A percentile compares a stretch with the other conserved stretches of the same genome.
These are phyloP conservation scores for Kwoniella heveanensis DNA, from an alignment of 768 basidiomycete species.

Conservation along the genomic window DNA sequence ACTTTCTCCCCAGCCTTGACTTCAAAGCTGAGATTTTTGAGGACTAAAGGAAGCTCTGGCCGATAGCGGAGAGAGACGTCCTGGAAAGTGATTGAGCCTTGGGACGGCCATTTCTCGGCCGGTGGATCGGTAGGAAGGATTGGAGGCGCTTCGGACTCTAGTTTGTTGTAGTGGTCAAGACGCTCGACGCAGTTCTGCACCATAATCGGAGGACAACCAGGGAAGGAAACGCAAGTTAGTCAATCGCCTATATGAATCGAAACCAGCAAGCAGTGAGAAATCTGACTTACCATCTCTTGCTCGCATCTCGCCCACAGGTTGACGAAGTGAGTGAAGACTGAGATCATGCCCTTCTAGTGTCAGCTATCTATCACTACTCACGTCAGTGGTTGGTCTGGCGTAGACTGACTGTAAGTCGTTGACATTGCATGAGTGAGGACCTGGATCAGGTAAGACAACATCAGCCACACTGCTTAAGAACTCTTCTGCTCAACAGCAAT, in stretches of 20 bases:
- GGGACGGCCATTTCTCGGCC: conserved; percentile 70
- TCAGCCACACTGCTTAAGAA: too few species aligned
- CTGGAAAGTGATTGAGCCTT: conserved; percentile 74
- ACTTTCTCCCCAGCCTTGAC: conserved; percentile 76
- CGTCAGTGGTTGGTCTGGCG: too few species aligned
- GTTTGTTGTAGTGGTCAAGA: conserved; percentile 69
- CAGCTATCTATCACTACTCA: too few species aligned
- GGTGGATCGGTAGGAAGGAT: conserved; percentile 57
- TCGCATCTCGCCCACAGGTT: conserved; percentile 34
- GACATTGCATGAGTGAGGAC: conserved; percentile 60
- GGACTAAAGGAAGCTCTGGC: conserved; percentile 72
- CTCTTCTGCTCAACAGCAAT: too few species aligned
- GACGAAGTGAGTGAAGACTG: conserved; percentile 33
- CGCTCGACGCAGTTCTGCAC: conserved; percentile 72
- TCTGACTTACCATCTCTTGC: conserved; percentile 36
- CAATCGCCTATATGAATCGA: too few species aligned
- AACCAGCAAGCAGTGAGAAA: too few species aligned
- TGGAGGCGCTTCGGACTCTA: conserved; percentile 70
- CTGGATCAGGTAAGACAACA: neutral
- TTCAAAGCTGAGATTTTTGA: conserved; percentile 72
- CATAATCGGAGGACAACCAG: neutral
- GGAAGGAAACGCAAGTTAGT: too few species aligned
- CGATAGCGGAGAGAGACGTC: conserved; percentile 68
- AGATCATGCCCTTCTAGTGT: too few species aligned
- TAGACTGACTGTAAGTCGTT: conserved; percentile 21